Percentiles rank a stretch among this genome's conserved stretches.
These are phyloP conservation scores for Lachancea cidri DNA, from an alignment of 805 yeast genomes.

Conservation along the genomic window DNA sequence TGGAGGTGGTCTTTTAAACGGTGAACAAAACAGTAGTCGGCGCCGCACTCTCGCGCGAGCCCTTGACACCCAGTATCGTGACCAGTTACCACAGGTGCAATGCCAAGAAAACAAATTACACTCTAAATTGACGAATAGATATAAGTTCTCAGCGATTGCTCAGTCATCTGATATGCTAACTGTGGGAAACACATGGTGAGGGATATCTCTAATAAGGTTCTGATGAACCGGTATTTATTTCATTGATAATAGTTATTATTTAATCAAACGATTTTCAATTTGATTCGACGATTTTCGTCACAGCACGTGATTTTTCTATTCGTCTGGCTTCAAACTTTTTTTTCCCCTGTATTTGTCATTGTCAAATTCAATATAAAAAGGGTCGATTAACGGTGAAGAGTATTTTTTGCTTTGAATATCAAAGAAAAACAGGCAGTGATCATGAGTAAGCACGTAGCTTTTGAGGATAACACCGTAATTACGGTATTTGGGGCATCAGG, in stretches of 20 bases:
- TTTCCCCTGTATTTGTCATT: background rate
- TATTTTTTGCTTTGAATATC: background rate
- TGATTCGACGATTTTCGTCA: background rate
- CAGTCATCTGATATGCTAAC: conserved; percentile 15
- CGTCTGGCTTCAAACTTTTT: background rate
- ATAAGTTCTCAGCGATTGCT: conserved; percentile 19
- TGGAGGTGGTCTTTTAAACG: conserved; percentile 87
- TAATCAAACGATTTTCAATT: background rate
- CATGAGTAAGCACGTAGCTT: conserved; percentile 28
- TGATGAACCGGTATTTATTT: background rate
- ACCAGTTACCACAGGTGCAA: conserved; percentile 1
- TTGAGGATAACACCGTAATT: conserved; percentile 62
- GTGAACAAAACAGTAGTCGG: conserved; percentile 29
- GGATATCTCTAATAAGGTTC: background rate
- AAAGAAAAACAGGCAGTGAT: background rate
- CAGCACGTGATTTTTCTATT: background rate
- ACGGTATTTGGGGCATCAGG: conserved; percentile 95
- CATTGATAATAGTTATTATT: no score
- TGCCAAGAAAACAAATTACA: conserved; percentile 5
- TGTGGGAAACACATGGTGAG: conserved; percentile 25
- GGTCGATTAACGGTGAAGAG: background rate
- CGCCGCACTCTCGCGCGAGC: conserved; percentile 15
- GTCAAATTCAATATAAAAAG: background rate
- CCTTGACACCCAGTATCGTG: conserved; percentile 9
- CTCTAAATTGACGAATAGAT: conserved; percentile 9